Base-by-base conservation (phyloP, 805 yeast species). In the Saccharomycopsis oosterbeekiorum region DNA sequence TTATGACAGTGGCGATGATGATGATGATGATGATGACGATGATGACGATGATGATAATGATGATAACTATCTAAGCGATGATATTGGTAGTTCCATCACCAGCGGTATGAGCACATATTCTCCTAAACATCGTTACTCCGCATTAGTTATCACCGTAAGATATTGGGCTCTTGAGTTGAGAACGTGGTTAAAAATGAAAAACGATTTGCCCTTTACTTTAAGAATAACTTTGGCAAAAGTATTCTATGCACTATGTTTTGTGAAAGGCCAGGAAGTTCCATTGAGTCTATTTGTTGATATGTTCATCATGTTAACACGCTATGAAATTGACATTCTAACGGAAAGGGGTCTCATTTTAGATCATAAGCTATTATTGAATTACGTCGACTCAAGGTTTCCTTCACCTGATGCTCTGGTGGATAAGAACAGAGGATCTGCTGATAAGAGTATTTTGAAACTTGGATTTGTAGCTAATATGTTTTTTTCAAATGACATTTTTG, bases 91-190 rank as follows among this genome's bases (percentile, higher is more conserved):
- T 5, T 65, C 55, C 11, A 36, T 55, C 34, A 41, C 51, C 12
- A 57, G 63, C 14, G 65, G 63, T 17, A 47, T 60, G 43, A 53
- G 59, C 9, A 50, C 59, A 37, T 58, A 59, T 39, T 43, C 57
- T 6, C 9, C 55, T 3, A 39, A 51, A 14, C 42, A 55, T 12
- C 10, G 87, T 1, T 78, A 80, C 65, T 83, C 89, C 0, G 87
- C 94, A 0, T 83, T 94, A 0, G 85, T 89, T 6, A 84, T 88
- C 6, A 80, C 85, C 55, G 86, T 90, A 8, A 80, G 85, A 59
- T 88, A 86, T 62, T 92, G 97, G 96, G 86, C 97, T 0, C 84
- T 86, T 59, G 97, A 91, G 70, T 77, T 93, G 64, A 80, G 83
- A 58, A 85, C 86, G 50, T 86, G 97, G 81, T 71, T 90, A 59